These are phyloP conservation scores for Pichia sp. DNA, from an alignment of 1,139 yeast species.

Conservation along the genomic window DNA sequence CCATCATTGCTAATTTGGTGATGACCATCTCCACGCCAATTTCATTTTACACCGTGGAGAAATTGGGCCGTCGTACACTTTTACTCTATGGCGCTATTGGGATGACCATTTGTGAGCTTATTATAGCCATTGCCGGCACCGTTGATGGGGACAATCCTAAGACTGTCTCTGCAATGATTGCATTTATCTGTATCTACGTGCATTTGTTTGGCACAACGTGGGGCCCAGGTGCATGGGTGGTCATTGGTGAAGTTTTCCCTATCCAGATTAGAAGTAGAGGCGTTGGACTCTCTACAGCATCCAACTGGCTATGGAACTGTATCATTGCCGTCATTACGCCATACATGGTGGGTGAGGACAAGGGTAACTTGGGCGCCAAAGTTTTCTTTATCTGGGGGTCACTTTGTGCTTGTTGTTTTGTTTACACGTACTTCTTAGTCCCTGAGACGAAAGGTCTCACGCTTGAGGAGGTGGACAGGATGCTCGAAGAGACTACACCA, in stretches of 20 bases:
- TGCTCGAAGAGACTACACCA: slow-evolving; percentile 29
- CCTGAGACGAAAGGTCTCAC: slow-evolving; percentile 51
- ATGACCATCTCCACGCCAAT: slow-evolving; percentile 40
- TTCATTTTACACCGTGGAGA: slow-evolving; percentile 34
- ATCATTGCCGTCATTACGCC: slow-evolving; percentile 31
- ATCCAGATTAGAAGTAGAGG: slow-evolving; percentile 48
- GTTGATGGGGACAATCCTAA: slow-evolving; percentile 23
- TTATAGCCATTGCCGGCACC: slow-evolving; percentile 54
- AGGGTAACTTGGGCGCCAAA: slow-evolving; percentile 56
- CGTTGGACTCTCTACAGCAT: slow-evolving; percentile 30
- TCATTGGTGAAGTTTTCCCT: slow-evolving; percentile 53
- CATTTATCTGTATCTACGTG: slow-evolving; percentile 46
- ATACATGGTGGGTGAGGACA: slow-evolving; percentile 47
- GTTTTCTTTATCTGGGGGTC: slow-evolving; percentile 74
- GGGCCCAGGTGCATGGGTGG: slow-evolving; percentile 44
- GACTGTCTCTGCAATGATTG: slow-evolving; percentile 34
- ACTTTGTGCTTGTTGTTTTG: slow-evolving; percentile 27
- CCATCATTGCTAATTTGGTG: slow-evolving; percentile 57
- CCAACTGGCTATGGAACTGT: slow-evolving; percentile 35
- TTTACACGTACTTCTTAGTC: slow-evolving; percentile 43
- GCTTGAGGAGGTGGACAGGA: slow-evolving; percentile 47
- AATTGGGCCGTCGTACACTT: slow-evolving; percentile 46
- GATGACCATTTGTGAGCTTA: slow-evolving; percentile 53
- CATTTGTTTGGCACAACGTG: slow-evolving; percentile 51
- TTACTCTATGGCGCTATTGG: slow-evolving; percentile 49